Conservation (phyloP, 2,329 filamentous ascomycete genomes). For the Talaromyces pinophilus region DNA sequence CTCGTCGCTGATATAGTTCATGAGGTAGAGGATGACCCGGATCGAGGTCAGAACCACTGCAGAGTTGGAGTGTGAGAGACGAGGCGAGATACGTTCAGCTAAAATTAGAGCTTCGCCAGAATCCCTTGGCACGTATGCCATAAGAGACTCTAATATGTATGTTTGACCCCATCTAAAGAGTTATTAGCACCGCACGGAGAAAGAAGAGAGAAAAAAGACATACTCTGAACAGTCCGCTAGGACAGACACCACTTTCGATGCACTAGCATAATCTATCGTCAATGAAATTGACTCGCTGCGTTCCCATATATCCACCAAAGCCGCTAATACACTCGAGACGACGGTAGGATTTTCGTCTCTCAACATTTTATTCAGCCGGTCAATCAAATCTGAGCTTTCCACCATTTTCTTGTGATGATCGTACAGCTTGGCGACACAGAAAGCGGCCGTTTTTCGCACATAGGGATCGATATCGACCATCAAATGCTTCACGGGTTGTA, state of each 20-base stretch:
- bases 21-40: conserved; percentile 91
- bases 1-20: conserved; percentile 96
- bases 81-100: conserved; percentile 91
- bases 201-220: conserved; percentile 33
- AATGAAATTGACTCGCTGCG: conserved; percentile 95
- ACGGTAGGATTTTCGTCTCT: conserved; percentile 97
- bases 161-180: conserved; percentile 86
- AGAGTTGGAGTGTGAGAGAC: conserved; percentile 94
- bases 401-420: conserved; percentile 92
- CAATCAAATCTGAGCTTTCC: conserved; percentile 87
- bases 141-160: conserved; percentile 94
- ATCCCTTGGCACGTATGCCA: conserved; percentile 96
- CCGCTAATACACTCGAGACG: conserved; percentile 87
- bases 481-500: conserved; percentile 78
- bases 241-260: conserved; percentile 97
- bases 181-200: neutral
- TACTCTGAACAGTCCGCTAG: conserved; percentile 96
- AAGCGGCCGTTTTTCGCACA: conserved; percentile 94
- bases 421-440: conserved; percentile 95
- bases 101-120: conserved; percentile 82
- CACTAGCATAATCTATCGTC: conserved; percentile 95
- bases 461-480: conserved; percentile 89
- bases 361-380: conserved; percentile 82
- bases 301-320: conserved; percentile 97
- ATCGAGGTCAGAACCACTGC: conserved; percentile 95